phyloP scores from a whole-genome alignment of 805 yeast genomes.

The Candida nonsorbophila region DNA sequence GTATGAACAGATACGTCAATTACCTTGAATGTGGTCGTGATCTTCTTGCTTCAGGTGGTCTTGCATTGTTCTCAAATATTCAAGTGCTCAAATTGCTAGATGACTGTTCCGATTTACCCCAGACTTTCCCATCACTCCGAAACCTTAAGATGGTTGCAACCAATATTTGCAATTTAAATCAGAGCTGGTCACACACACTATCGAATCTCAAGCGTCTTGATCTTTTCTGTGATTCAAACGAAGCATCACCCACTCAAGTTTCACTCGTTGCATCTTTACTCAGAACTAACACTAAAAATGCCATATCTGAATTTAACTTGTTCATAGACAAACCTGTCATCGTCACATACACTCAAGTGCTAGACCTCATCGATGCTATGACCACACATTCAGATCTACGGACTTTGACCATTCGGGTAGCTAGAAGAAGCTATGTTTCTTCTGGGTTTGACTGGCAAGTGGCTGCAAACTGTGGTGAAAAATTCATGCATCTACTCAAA shows the following conservation, averaged over 20 bases:
- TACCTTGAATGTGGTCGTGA: conserved; percentile 19
- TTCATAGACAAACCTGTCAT: conserved; percentile 4
- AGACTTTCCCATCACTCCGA: too few species aligned
- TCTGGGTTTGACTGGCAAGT: too few species aligned
- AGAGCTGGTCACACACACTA: too few species aligned
- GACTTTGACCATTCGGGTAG: conserved; percentile 1
- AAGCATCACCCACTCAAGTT: too few species aligned
- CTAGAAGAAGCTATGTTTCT: conserved; percentile 3
- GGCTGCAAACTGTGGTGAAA: too few species aligned
- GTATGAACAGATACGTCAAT: conserved; percentile 14
- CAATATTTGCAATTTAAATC: too few species aligned
- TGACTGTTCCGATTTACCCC: conserved; percentile 1
- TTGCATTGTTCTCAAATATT: conserved; percentile 14
- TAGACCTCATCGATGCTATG: conserved; percentile 2
- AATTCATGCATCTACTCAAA: too few species aligned
- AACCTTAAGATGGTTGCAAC: too few species aligned
- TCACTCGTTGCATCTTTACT: too few species aligned
- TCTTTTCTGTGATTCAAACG: conserved; percentile 14
- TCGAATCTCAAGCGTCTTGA: conserved; percentile 15
- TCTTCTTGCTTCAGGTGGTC: conserved; percentile 9
- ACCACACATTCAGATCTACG: background rate
- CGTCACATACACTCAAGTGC: conserved; percentile 2
- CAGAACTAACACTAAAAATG: conserved; percentile 1
- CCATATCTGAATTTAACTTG: conserved; percentile 3
- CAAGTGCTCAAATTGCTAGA: conserved; percentile 16